Percentiles rank a stretch among this genome's conserved stretches.
Conservation (phyloP, 768 basidiomycete species). For the Leccinum disarticulatum region DNA sequence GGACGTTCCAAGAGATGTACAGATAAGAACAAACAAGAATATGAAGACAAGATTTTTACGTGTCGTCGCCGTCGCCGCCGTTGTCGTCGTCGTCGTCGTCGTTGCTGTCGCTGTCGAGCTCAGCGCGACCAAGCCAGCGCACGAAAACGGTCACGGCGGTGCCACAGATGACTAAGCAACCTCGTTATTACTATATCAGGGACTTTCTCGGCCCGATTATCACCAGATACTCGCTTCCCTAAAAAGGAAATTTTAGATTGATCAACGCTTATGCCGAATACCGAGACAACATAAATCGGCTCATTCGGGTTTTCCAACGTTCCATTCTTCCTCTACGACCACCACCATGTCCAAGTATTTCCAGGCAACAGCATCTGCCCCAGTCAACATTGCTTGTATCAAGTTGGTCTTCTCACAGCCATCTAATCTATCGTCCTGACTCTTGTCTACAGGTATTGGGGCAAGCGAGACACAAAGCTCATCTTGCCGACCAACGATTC, state of each 20-base stretch:
- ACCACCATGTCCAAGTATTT: constrained; percentile 53
- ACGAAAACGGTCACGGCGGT: constrained; percentile 25
- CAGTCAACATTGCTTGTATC: constrained; percentile 98
- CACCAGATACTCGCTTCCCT: background rate
- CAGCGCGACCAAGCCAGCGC: constrained; percentile 25
- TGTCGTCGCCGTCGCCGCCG: constrained; percentile 13
- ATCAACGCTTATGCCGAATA: constrained; percentile 2
- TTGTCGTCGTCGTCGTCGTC: constrained; percentile 13
- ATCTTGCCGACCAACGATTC: constrained; percentile 98
- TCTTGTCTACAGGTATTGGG: constrained; percentile 81
- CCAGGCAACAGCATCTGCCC: constrained; percentile 89
- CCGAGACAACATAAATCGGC: constrained; percentile 15
- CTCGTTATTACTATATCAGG: constrained; percentile 12
- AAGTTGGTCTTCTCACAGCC: constrained; percentile 54
- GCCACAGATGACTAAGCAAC: constrained; percentile 20
- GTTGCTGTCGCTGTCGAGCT: constrained; percentile 20
- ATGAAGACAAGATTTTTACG: constrained; percentile 11
- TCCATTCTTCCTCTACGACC: constrained; percentile 11
- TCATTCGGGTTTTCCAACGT: background rate
- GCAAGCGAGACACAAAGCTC: constrained; percentile 92
- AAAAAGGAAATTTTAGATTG: constrained; percentile 17
- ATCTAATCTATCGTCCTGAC: constrained; percentile 5
- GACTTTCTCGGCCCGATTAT: constrained; percentile 13
- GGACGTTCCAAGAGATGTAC: constrained; percentile 13
- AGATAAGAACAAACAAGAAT: constrained; percentile 21